A percentile compares a stretch with the other conserved stretches of the same genome.
Conservation (phyloP, 768 basidiomycete genomes). For the Kondoa subrosea region DNA sequence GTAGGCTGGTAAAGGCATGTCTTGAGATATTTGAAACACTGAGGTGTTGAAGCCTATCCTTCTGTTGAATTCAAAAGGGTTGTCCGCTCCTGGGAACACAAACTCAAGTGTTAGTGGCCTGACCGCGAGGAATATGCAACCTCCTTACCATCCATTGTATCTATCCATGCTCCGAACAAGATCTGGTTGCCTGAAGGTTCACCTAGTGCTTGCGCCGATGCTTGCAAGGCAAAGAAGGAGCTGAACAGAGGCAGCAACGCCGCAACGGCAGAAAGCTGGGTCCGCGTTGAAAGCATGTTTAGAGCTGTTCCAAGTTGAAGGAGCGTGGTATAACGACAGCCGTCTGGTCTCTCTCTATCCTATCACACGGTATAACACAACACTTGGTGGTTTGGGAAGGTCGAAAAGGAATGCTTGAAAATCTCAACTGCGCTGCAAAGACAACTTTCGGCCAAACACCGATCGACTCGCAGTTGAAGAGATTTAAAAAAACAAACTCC, state of each 20-base stretch:
- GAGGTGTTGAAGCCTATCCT: constrained; percentile 24
- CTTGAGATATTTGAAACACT: constrained; percentile 28
- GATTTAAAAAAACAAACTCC: no score
- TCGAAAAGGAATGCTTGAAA: no score
- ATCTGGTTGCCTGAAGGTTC: constrained; percentile 25
- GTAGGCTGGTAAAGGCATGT: constrained; percentile 26
- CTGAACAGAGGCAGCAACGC: not conserved
- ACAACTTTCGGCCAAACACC: no score
- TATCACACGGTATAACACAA: no score
- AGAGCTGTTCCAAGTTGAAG: no score
- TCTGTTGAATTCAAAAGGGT: constrained; percentile 23
- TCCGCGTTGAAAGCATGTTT: not conserved
- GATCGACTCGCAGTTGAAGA: no score
- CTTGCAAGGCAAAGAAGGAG: not conserved
- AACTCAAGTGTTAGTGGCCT: not conserved
- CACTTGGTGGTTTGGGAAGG: no score
- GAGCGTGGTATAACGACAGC: no score
- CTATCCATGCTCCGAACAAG: constrained; percentile 27
- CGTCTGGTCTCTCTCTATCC: no score
- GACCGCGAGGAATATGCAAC: not conserved
- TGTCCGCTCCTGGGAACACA: constrained; percentile 14
- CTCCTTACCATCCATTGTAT: constrained; percentile 21
- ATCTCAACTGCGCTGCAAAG: no score
- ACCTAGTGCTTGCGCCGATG: constrained; percentile 11
- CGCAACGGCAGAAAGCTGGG: not conserved